These are phyloP conservation scores for Noccaea caerulescens DNA, from an alignment of 345 rosid genomes.

Conservation along the genomic window DNA sequence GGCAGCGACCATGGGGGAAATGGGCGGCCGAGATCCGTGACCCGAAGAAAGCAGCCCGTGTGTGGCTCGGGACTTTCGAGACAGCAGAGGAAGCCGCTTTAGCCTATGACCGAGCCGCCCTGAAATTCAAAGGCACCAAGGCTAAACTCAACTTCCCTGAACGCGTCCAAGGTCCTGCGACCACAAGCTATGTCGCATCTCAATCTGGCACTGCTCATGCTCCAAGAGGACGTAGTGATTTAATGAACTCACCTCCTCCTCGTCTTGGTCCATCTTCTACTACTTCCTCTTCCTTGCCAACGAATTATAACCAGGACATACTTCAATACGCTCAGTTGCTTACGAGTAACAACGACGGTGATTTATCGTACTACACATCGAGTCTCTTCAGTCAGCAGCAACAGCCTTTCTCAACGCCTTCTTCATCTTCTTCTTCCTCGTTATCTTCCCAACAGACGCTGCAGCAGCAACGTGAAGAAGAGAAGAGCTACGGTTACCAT, in stretches of 20 bases:
- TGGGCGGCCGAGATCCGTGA: constrained; percentile 98
- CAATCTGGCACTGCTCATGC: not conserved
- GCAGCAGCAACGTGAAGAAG: constrained; percentile 37
- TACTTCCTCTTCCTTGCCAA: constrained; percentile 36
- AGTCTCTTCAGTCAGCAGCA: constrained; percentile 54
- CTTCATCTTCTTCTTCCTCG: constrained; percentile 49
- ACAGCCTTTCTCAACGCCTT: constrained; percentile 44
- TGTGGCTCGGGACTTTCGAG: constrained; percentile 91
- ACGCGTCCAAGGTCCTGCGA: constrained; percentile 63
- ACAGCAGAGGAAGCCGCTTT: constrained; percentile 91
- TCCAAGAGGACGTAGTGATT: constrained; percentile 17
- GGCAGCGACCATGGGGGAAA: constrained; percentile 98
- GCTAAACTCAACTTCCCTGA: constrained; percentile 95
- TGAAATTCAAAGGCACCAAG: constrained; percentile 89
- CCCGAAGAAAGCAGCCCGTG: constrained; percentile 75
- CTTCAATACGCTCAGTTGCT: constrained; percentile 78
- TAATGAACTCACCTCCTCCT: constrained; percentile 33
- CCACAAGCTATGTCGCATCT: constrained; percentile 31
- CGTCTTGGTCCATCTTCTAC: constrained; percentile 32
- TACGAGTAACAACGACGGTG: constrained; percentile 64
- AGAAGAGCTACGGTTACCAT: constrained; percentile 31
- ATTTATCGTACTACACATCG: constrained; percentile 61
- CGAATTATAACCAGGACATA: constrained; percentile 62
- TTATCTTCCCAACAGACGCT: constrained; percentile 24
- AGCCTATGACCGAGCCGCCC: constrained; percentile 89